A percentile compares a stretch with the other conserved stretches of the same genome.
Evolutionary conservation across 108 stramenopile genomes (phyloP).

Genomic region (Cyclotella cryptica): DNA sequence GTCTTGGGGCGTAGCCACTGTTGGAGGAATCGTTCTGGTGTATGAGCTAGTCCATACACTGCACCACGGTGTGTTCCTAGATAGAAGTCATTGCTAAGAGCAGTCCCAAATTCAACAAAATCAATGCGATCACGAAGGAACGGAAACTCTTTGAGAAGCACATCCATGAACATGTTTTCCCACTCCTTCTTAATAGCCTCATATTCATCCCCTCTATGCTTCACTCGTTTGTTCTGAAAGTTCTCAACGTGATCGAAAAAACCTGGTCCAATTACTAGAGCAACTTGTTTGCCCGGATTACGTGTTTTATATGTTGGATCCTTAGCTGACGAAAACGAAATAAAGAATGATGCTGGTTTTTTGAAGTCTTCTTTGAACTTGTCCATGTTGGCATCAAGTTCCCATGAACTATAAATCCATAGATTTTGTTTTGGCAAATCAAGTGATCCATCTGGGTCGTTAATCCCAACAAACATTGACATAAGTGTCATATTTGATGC

Average conservation of each 20-base stretch:
- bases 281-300: conserved; percentile 48
- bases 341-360: conserved; percentile 44
- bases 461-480: conserved; percentile 50
- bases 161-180: conserved; percentile 29
- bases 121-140: conserved; percentile 44
- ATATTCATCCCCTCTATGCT: conserved; percentile 47
- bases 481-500: conserved; percentile 43
- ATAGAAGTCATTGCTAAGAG: conserved; percentile 59
- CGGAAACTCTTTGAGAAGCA: conserved; percentile 38
- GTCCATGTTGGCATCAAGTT: conserved; percentile 39
- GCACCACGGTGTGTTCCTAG: conserved; percentile 55
- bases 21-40: conserved; percentile 38
- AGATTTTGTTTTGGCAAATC: conserved; percentile 37
- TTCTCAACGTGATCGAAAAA: conserved; percentile 33
- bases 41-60: conserved; percentile 50
- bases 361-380: conserved; percentile 32
- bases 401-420: conserved; percentile 45
- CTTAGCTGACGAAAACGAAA: conserved; percentile 56
- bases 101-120: conserved; percentile 55
- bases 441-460: conserved; percentile 31
- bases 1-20: conserved; percentile 42
- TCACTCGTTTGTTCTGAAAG: conserved; percentile 42
- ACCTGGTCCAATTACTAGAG: conserved; percentile 52
- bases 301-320: conserved; percentile 46
- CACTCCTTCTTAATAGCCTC: conserved; percentile 46